Conservation (phyloP, 2,329 filamentous ascomycete species). For the Phialophora verrucosa region DNA sequence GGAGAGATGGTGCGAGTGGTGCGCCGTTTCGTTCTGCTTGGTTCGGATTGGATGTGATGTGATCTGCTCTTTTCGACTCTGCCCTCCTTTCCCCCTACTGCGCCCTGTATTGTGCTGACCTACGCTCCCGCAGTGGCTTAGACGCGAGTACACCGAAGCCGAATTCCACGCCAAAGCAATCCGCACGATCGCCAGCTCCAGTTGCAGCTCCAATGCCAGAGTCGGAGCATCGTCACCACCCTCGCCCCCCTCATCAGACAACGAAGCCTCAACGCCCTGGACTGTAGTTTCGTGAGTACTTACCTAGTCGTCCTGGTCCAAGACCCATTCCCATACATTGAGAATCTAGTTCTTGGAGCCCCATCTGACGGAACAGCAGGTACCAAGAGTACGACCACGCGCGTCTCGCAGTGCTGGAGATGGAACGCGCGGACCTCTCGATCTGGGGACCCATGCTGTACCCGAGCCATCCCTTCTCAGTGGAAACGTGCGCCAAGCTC, state of each 20-base stretch:
- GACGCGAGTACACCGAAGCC: not conserved
- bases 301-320: not conserved
- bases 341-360: not conserved
- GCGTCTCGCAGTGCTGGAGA: not conserved
- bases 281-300: not conserved
- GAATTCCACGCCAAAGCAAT: not conserved
- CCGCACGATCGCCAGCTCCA: not conserved
- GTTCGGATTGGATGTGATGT: not conserved
- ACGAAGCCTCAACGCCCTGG: not conserved
- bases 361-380: not conserved
- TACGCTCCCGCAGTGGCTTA: not conserved
- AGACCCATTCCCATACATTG: not conserved
- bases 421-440: not conserved
- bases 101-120: too few species aligned
- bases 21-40: too few species aligned
- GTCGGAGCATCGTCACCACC: not conserved
- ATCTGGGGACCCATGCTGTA: not conserved
- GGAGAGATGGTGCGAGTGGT: too few species aligned
- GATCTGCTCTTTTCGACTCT: not conserved
- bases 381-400: not conserved
- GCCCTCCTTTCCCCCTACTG: too few species aligned
- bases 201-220: not conserved
- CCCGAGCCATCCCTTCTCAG: not conserved
- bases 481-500: not conserved
- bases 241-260: not conserved